Conservation (phyloP, 768 basidiomycete genomes). For the Filobasidium wieringae region DNA sequence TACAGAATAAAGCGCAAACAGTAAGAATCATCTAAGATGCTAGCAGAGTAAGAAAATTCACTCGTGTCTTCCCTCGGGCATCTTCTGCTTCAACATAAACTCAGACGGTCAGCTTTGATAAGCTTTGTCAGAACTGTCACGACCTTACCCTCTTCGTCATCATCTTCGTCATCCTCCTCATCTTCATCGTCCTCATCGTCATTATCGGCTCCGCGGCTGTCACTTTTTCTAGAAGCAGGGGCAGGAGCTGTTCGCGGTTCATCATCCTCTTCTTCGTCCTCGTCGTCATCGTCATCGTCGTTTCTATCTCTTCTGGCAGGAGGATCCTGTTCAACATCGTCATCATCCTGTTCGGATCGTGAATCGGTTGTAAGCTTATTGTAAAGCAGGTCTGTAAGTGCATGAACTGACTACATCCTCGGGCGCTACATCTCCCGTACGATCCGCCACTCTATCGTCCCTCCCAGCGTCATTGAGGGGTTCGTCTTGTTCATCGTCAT, state of each 20-base stretch:
- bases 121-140: not conserved
- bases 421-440: not conserved
- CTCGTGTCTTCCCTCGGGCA: slow-evolving; percentile 17
- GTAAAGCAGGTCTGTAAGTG: no score
- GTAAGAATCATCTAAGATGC: not conserved
- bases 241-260: slow-evolving; percentile 5
- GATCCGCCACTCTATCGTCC: not conserved
- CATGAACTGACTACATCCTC: not conserved
- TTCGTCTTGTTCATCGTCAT: slow-evolving; percentile 6
- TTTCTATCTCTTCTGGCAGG: slow-evolving; percentile 19
- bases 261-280: slow-evolving; percentile 22
- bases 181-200: slow-evolving; percentile 40
- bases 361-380: slow-evolving; percentile 1
- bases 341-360: slow-evolving; percentile 1
- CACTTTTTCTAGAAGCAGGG: not conserved
- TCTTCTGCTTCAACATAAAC: slow-evolving; percentile 1
- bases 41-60: not conserved
- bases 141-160: slow-evolving; percentile 19
- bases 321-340: slow-evolving; percentile 14
- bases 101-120: not conserved
- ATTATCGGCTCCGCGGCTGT: slow-evolving; percentile 6
- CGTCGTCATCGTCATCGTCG: slow-evolving; percentile 15
- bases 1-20: slow-evolving; percentile 42
- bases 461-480: slow-evolving; percentile 3
- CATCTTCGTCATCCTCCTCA: slow-evolving; percentile 30